Conservation (phyloP, 228 moss, liverwort and hornwort genomes). For the Sphagnum magellanicum region DNA sequence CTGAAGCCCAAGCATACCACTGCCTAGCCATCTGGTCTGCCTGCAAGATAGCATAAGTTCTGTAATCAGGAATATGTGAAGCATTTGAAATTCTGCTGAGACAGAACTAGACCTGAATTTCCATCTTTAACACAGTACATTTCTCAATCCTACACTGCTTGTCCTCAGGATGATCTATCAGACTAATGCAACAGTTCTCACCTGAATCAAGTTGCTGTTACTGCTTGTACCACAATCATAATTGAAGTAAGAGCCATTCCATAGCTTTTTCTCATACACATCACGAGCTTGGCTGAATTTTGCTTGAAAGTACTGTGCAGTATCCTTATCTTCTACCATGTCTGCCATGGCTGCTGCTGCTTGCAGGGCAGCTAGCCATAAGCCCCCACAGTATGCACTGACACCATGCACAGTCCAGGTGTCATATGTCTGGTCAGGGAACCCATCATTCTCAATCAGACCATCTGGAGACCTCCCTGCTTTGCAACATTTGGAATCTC, state of each 20-base stretch:
- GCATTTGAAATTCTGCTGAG: too few relatives aligned
- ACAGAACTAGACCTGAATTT: too few relatives aligned
- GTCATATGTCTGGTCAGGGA: conserved; percentile 50
- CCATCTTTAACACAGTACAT: too few relatives aligned
- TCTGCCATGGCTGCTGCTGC: conserved; percentile 45
- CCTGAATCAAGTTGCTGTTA: conserved; percentile 46
- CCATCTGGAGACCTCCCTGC: conserved; percentile 25
- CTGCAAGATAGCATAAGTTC: too few relatives aligned
- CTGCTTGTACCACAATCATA: conserved; percentile 36
- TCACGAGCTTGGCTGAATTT: conserved; percentile 39
- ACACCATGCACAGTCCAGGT: conserved; percentile 45
- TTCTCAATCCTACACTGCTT: too few relatives aligned
- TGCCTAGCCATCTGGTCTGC: conserved; percentile 53
- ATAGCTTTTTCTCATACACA: conserved; percentile 36
- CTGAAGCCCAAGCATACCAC: conserved; percentile 52
- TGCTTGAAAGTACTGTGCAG: conserved; percentile 35
- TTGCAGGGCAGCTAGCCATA: conserved; percentile 42
- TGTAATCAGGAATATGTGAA: too few relatives aligned
- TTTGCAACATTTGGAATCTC: conserved; percentile 1
- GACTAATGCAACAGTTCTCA: too few relatives aligned
- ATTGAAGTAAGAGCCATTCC: conserved; percentile 51
- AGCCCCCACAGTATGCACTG: conserved; percentile 53
- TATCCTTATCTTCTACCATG: too few relatives aligned
- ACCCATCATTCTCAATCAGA: too few relatives aligned
- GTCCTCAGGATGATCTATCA: too few relatives aligned